A percentile compares a stretch with the other conserved stretches of the same genome.
phyloP scores from a whole-genome alignment of 2,329 filamentous ascomycete genomes.

The Fusarium sp. region DNA sequence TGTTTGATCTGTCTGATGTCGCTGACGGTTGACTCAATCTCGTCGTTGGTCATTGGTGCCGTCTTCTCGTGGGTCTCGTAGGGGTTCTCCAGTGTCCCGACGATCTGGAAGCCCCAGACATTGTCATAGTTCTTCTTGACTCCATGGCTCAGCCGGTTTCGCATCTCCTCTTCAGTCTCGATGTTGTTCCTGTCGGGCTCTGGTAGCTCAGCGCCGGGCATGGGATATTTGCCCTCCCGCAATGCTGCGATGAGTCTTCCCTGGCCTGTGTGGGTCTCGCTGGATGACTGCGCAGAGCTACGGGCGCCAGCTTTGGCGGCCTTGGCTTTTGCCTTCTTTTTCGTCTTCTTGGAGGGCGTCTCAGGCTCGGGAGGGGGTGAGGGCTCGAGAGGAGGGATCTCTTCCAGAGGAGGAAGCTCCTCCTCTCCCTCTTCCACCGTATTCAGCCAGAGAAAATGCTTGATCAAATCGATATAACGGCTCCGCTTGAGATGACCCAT shows the following conservation, averaged over 20 bases:
- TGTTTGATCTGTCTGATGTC: slow-evolving; percentile 47
- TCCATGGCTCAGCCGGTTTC: slow-evolving; percentile 40
- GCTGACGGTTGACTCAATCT: slow-evolving; percentile 38
- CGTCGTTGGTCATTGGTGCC: slow-evolving; percentile 41
- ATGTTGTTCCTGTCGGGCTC: slow-evolving; percentile 46
- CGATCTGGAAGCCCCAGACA: slow-evolving; percentile 31
- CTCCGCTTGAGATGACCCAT: slow-evolving; percentile 37
- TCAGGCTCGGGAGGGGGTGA: not conserved
- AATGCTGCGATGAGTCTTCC: slow-evolving; percentile 31
- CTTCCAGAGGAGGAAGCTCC: not conserved
- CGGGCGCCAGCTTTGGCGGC: not conserved
- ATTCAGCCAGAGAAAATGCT: slow-evolving; percentile 46
- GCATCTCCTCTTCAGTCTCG: slow-evolving; percentile 46
- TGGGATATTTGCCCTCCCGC: not conserved
- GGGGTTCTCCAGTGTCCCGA: slow-evolving; percentile 44
- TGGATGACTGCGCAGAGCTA: not conserved
- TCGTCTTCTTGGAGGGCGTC: slow-evolving; percentile 18
- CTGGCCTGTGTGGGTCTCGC: slow-evolving; percentile 15
- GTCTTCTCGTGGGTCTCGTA: slow-evolving; percentile 39
- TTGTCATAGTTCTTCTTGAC: slow-evolving; percentile 42
- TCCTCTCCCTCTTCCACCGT: not conserved
- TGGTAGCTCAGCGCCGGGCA: not conserved
- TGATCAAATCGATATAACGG: slow-evolving; percentile 45
- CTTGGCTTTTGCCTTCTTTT: slow-evolving; percentile 37
- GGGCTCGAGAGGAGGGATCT: not conserved